Evolutionary conservation across 495 filamentous ascomycete species (phyloP).

Genomic region (Hypoxylon perforatum): DNA sequence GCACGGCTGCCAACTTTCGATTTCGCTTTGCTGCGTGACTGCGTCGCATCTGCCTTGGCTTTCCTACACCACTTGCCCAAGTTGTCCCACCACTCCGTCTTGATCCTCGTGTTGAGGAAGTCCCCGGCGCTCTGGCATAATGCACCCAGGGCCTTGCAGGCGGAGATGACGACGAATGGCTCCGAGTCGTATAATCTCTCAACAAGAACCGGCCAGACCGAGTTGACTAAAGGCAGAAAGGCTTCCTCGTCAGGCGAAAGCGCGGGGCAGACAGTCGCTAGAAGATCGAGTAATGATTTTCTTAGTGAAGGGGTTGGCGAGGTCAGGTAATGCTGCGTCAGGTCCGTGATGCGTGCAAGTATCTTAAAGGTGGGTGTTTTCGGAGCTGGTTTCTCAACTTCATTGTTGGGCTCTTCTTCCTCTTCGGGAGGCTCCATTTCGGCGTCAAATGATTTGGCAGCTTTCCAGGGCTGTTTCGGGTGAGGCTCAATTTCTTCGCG

Average conservation of each 20-base stretch:
- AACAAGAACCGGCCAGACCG: constrained; percentile 84
- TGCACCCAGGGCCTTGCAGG: constrained; percentile 70
- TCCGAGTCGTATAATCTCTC: constrained; percentile 79
- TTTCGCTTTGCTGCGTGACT: constrained; percentile 50
- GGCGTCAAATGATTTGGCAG: constrained; percentile 28
- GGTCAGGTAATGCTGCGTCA: constrained; percentile 86
- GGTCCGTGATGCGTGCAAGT: constrained; percentile 72
- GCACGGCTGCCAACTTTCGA: constrained; percentile 49
- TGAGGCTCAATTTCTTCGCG: constrained; percentile 48
- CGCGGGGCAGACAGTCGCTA: constrained; percentile 72
- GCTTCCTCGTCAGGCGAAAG: constrained; percentile 79
- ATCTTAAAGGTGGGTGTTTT: constrained; percentile 70
- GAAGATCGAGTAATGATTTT: constrained; percentile 76
- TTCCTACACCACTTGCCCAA: constrained; percentile 57
- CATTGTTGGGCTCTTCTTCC: constrained; percentile 31
- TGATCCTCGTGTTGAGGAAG: constrained; percentile 79
- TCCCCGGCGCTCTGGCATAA: constrained; percentile 77
- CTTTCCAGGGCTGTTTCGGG: constrained; percentile 52
- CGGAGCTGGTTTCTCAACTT: constrained; percentile 58
- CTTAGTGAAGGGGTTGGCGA: constrained; percentile 83
- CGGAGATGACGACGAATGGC: constrained; percentile 75
- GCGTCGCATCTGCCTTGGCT: constrained; percentile 45
- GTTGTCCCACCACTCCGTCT: constrained; percentile 71
- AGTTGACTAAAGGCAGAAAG: constrained; percentile 89
- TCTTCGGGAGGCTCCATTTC: constrained; percentile 29